Evolutionary conservation across 2,329 filamentous ascomycete genomes (phyloP).

Genomic region (Microcyclospora tardicrescens): DNA sequence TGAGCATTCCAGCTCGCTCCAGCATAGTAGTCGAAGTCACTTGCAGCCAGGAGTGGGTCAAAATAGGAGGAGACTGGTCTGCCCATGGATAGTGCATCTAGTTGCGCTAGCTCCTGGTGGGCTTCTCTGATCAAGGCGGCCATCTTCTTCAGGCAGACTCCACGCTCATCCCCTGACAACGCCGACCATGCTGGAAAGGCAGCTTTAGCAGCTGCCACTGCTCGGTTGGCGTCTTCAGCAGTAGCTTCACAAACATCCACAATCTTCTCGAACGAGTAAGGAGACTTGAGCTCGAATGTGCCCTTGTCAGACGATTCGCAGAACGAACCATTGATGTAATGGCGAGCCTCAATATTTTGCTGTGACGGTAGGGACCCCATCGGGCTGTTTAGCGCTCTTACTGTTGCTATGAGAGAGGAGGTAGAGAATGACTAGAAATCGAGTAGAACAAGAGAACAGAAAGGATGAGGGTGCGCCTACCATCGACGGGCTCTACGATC

Average conservation of each 20-base stretch:
- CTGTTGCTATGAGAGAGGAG: no score
- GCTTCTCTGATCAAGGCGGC: constrained; percentile 31
- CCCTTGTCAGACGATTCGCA: constrained; percentile 33
- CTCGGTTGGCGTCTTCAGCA: constrained; percentile 53
- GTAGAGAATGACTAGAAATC: no score
- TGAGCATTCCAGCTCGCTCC: constrained; percentile 30
- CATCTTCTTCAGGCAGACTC: constrained; percentile 33
- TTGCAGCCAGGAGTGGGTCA: no score
- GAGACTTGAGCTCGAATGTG: constrained; percentile 35
- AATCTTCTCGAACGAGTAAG: constrained; percentile 28
- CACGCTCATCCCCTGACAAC: constrained; percentile 26
- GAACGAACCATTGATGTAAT: constrained; percentile 43
- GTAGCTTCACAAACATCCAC: constrained; percentile 53
- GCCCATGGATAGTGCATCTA: no score
- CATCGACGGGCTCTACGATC: no score
- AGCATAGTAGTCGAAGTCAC: no score
- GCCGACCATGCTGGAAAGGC: constrained; percentile 52
- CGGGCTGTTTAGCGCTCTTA: no score
- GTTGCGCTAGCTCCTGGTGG: constrained; percentile 31
- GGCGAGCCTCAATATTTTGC: constrained; percentile 24
- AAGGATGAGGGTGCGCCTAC: no score
- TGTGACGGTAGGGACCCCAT: no score
- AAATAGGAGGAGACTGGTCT: no score
- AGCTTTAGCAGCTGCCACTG: constrained; percentile 54
- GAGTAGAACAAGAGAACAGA: no score